Percentiles rank a stretch among this genome's conserved stretches.
Evolutionary conservation across 495 filamentous ascomycete genomes (phyloP).

Genomic region (Extremus antarcticus): DNA sequence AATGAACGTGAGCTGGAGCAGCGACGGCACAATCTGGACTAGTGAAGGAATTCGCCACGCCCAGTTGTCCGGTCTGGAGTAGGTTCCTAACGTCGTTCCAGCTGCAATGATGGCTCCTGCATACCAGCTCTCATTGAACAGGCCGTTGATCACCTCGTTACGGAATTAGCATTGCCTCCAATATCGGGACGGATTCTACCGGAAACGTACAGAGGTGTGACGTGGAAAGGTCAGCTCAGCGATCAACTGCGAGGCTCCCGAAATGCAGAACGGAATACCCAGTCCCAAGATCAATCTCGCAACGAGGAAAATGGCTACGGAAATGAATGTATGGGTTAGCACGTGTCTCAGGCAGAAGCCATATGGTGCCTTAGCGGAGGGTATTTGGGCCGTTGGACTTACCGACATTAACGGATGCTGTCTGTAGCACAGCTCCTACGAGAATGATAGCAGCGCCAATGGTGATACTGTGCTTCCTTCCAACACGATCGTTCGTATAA

Average conservation of each 20-base stretch:
- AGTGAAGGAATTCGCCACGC: conserved; percentile 55
- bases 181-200: too few relatives aligned
- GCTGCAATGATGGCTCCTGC: conserved; percentile 52
- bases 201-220: conserved; percentile 49
- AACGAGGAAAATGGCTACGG: conserved; percentile 25
- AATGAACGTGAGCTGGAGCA: conserved; percentile 44
- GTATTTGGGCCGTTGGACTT: too few relatives aligned
- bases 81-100: conserved; percentile 46
- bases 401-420: conserved; percentile 41
- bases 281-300: conserved; percentile 63
- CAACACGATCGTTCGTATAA: conserved; percentile 57
- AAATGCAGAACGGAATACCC: conserved; percentile 51
- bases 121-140: conserved; percentile 58
- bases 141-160: conserved; percentile 49
- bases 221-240: conserved; percentile 58
- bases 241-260: conserved; percentile 52
- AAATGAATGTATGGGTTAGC: too few relatives aligned
- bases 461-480: conserved; percentile 43
- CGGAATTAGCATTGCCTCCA: conserved; percentile 38
- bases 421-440: conserved; percentile 58
- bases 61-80: conserved; percentile 45
- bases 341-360: too few relatives aligned
- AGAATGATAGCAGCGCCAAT: conserved; percentile 60
- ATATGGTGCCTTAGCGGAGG: too few relatives aligned
- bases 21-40: conserved; percentile 42